These are phyloP conservation scores for Myxozyma neotropica DNA, from an alignment of 805 yeast species.

Conservation along the genomic window DNA sequence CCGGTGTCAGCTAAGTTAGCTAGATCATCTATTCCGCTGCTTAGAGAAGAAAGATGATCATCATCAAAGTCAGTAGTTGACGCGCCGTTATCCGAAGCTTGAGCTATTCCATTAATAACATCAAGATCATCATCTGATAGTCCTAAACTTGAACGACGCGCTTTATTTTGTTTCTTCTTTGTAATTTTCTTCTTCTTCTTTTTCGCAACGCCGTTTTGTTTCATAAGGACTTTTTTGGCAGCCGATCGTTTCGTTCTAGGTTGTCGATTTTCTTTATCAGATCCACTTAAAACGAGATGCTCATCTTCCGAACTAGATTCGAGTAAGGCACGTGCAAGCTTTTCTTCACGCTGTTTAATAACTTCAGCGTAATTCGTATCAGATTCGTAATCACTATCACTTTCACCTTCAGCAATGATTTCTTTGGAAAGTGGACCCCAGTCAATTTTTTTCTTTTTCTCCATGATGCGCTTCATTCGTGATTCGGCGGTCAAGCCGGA, in stretches of 20 bases:
- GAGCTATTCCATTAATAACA: not conserved
- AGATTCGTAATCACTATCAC: constrained; percentile 15
- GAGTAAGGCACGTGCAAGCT: not conserved
- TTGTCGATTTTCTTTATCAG: constrained; percentile 7
- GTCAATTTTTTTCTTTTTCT: not conserved
- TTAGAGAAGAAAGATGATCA: no score
- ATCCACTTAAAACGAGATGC: not conserved
- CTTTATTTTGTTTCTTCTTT: not conserved
- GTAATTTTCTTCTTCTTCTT: not conserved
- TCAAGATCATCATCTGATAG: not conserved
- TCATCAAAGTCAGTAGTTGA: no score
- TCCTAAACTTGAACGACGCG: no score
- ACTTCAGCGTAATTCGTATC: constrained; percentile 8
- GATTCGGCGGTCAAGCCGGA: not conserved
- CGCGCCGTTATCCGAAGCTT: no score
- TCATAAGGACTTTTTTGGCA: not conserved
- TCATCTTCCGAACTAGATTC: not conserved
- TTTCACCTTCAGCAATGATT: constrained; percentile 10
- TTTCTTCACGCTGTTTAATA: not conserved
- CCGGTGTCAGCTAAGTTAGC: not conserved
- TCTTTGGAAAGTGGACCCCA: constrained; percentile 13
- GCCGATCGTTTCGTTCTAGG: not conserved
- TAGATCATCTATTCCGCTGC: constrained; percentile 4
- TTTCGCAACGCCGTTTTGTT: constrained; percentile 1
- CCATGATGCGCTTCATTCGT: constrained; percentile 3